Percentiles rank a stretch among this genome's conserved stretches.
Conservation (phyloP, 768 basidiomycete genomes). For the Tylopilus plumbeoviolaceoides region DNA sequence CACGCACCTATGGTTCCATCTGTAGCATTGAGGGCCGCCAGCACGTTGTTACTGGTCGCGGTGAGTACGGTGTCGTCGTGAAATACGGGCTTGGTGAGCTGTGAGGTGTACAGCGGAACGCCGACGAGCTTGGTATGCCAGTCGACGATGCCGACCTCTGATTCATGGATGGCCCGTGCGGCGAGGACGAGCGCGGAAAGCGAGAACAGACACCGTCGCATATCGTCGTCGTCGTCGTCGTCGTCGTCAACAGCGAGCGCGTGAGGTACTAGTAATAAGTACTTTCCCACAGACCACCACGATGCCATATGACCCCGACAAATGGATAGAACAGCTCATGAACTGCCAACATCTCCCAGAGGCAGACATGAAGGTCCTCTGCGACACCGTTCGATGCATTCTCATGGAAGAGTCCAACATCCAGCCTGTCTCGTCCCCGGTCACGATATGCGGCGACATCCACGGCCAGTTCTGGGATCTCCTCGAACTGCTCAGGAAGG, state of each 20-base stretch:
- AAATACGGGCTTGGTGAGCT: conserved; percentile 56
- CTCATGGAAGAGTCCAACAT: conserved; percentile 97
- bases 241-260: not conserved
- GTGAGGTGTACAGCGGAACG: conserved; percentile 53
- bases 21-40: conserved; percentile 65
- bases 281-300: conserved; percentile 3
- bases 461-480: conserved; percentile 99
- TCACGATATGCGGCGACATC: conserved; percentile 94
- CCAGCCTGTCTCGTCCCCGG: conserved; percentile 91
- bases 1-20: conserved; percentile 65
- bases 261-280: not conserved
- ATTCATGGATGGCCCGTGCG: conserved; percentile 56
- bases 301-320: conserved; percentile 53
- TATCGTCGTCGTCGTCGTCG: conserved; percentile 6
- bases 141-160: conserved; percentile 79
- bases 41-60: conserved; percentile 69
- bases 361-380: conserved; percentile 88
- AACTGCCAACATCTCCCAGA: conserved; percentile 87
- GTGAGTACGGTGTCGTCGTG: conserved; percentile 57
- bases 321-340: conserved; percentile 88
- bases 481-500: conserved; percentile 81
- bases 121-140: conserved; percentile 84
- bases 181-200: conserved; percentile 17
- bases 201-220: conserved; percentile 16
- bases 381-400: conserved; percentile 82